phyloP scores from a whole-genome alignment of 2,329 filamentous ascomycete genomes.

The Epichloe gansuensis region DNA sequence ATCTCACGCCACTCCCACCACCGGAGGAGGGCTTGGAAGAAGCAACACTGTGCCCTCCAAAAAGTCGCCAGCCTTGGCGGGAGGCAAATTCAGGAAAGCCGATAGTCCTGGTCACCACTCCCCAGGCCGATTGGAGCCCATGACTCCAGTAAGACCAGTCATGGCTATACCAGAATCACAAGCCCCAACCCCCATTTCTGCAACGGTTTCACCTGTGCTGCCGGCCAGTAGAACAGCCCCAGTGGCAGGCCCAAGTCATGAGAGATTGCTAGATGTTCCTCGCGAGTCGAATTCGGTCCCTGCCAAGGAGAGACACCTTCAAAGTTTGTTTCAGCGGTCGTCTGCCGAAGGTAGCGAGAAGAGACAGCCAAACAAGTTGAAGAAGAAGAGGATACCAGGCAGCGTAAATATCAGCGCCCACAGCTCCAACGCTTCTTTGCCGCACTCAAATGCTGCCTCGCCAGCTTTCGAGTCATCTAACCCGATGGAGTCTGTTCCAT shows the following conservation, averaged over 20 bases:
- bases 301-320: conserved; percentile 52
- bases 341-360: conserved; percentile 47
- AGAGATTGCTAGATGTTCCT: conserved; percentile 30
- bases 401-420: conserved; percentile 78
- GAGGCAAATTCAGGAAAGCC: conserved; percentile 47
- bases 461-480: conserved; percentile 33
- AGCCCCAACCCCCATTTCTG: conserved; percentile 15
- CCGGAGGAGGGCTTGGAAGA: conserved; percentile 41
- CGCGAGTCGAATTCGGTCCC: conserved; percentile 42
- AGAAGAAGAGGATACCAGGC: conserved; percentile 69
- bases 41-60: conserved; percentile 95
- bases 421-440: conserved; percentile 70
- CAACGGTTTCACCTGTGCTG: conserved; percentile 13
- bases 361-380: conserved; percentile 77
- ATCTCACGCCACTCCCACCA: conserved; percentile 38
- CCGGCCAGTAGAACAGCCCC: conserved; percentile 18
- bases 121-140: conserved; percentile 24
- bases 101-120: conserved; percentile 19
- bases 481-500: conserved; percentile 27
- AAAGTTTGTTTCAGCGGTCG: conserved; percentile 58
- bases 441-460: conserved; percentile 30
- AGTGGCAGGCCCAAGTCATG: conserved; percentile 33
- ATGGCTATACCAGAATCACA: conserved; percentile 12
- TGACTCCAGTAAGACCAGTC: conserved; percentile 21
- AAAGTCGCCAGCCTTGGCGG: conserved; percentile 59